These are phyloP conservation scores for Metarhizium guizhouense DNA, from an alignment of 2,329 filamentous ascomycete genomes.

Conservation along the genomic window DNA sequence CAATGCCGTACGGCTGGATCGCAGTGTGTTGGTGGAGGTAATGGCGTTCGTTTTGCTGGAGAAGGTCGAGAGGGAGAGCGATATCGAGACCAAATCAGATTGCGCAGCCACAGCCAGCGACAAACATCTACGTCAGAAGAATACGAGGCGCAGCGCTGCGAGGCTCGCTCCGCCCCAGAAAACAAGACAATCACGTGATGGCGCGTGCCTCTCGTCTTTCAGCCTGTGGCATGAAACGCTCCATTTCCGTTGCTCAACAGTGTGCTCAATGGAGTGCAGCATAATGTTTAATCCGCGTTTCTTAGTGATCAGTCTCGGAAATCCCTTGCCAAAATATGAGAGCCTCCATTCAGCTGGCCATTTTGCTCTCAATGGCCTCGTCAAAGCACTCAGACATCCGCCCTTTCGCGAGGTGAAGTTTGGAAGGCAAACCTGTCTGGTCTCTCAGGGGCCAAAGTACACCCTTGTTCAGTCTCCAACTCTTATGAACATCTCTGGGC, in stretches of 20 bases:
- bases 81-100: constrained; percentile 9
- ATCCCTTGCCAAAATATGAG: constrained; percentile 64
- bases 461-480: constrained; percentile 67
- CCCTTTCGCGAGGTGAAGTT: constrained; percentile 35
- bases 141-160: constrained; percentile 5
- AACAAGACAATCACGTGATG: constrained; percentile 18
- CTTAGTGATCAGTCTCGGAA: constrained; percentile 81
- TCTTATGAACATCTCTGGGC: constrained; percentile 79
- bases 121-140: constrained; percentile 9
- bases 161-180: constrained; percentile 9
- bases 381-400: constrained; percentile 34
- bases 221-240: background rate
- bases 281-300: constrained; percentile 41
- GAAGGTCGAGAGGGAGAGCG: background rate
- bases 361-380: constrained; percentile 57
- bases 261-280: background rate
- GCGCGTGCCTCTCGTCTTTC: constrained; percentile 9
- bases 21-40: background rate
- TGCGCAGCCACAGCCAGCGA: constrained; percentile 25
- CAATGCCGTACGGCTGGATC: background rate
- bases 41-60: background rate
- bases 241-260: background rate
- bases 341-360: constrained; percentile 88
- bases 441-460: constrained; percentile 41
- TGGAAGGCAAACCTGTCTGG: constrained; percentile 43